Base-by-base conservation (phyloP, 106 monocot species). In the Dendrobium huoshanense region DNA sequence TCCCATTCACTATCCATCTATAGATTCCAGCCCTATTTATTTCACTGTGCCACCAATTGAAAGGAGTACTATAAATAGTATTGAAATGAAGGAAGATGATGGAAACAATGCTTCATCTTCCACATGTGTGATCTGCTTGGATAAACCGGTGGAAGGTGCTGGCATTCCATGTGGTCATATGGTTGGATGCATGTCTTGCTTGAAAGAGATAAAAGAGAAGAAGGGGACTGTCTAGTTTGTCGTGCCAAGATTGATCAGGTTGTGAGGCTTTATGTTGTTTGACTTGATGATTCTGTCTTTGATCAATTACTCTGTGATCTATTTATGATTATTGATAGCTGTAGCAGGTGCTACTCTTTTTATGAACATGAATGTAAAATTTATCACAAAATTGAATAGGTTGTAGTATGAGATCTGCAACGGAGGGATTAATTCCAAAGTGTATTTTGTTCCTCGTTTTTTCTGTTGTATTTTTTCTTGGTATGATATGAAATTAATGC, bases 81-180 rank as follows among this genome's bases (percentile, higher is more conserved):
- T 44, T 55, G 82, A 82, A 61, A 15, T 64, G 37, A 82, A 85
- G 72, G 84, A 73, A 44, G 77, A 75, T 10, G 49, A 67, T 20
- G 44, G 78, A 27, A 56, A 48, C 17, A 70, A 31, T 10, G 25
- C 9, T 75, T 83, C 81, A 7, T 70, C 73, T 24, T 81, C 83
- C 6, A 19, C 43, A 4, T 97, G 96, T 81, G 96, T 92, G 45
- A 89, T 97, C 49, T 94, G 94, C 77, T 84, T 90, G 80, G 96
- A 97, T 86, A 89, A 87, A 19, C 82, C 86, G 22, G 91, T 86
- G 18, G 91, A 98, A 72, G 94, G 89, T 9, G 98, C 92, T 24
- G 92, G 92, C 78, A 88, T 98, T 80, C 98, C 98, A 0, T 98
- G 98, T 33, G 94, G 98, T 55, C 98, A 98, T 81, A 90, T 95